phyloP scores from a whole-genome alignment of 2,329 filamentous ascomycete species.

The Aspergillus quadrilineatus region DNA sequence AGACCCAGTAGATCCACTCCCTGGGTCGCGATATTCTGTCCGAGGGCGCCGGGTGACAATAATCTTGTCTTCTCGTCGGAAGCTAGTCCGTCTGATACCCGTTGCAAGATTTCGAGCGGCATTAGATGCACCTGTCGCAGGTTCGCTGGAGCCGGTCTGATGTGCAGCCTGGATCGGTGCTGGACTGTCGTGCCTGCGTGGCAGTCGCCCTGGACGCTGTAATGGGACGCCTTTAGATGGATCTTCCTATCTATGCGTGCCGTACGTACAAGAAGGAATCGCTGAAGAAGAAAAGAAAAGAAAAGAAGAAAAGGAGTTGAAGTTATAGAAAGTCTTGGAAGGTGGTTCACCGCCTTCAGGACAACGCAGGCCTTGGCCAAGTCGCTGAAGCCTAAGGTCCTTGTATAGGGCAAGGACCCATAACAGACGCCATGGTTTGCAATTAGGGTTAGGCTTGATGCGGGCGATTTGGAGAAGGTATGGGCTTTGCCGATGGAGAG shows the following conservation, averaged over 20 bases:
- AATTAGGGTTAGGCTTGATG: slow-evolving; percentile 7
- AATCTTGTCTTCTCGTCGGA: background rate
- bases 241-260: too few species aligned
- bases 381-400: too few species aligned
- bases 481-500: slow-evolving; percentile 7
- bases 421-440: slow-evolving; percentile 9
- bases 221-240: too few species aligned
- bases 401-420: too few species aligned
- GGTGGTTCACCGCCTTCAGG: too few species aligned
- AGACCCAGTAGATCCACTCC: slow-evolving; percentile 13
- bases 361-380: too few species aligned
- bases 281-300: too few species aligned
- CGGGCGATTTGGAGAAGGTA: slow-evolving; percentile 11
- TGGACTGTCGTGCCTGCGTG: slow-evolving; percentile 16
- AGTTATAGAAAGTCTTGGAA: too few species aligned
- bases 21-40: slow-evolving; percentile 17
- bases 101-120: slow-evolving; percentile 6
- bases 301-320: too few species aligned
- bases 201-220: slow-evolving; percentile 16
- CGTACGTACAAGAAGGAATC: too few species aligned
- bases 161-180: slow-evolving; percentile 9
- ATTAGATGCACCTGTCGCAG: slow-evolving; percentile 18
- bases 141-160: slow-evolving; percentile 9
- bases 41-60: slow-evolving; percentile 1
- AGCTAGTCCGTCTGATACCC: background rate